phyloP scores from a whole-genome alignment of 768 basidiomycete species.

The Nidularia sp. region DNA sequence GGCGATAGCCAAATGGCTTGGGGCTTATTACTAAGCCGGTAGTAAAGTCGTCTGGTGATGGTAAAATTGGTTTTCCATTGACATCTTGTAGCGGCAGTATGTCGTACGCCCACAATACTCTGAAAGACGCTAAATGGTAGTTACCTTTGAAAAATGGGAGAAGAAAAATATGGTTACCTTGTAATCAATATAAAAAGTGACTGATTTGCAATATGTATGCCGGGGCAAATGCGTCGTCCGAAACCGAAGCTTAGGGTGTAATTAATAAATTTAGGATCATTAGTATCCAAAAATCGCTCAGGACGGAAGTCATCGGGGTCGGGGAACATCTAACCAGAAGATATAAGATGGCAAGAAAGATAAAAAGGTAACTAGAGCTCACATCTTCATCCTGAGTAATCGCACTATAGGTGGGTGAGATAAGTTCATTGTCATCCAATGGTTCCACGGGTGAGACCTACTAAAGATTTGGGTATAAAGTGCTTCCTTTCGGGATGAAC shows the following conservation, averaged over 20 bases:
- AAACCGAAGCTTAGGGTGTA: conserved; percentile 27
- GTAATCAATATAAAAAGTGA: conserved; percentile 20
- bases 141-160: neutral
- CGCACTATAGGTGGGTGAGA: too few relatives aligned
- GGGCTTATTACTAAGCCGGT: neutral
- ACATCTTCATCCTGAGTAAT: too few relatives aligned
- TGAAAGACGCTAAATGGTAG: neutral
- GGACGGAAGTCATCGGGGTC: conserved; percentile 24
- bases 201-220: conserved; percentile 20
- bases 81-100: conserved; percentile 8
- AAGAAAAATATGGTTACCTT: neutral
- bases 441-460: too few relatives aligned
- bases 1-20: neutral
- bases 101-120: conserved; percentile 22
- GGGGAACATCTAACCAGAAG: conserved; percentile 13
- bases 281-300: conserved; percentile 26
- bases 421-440: too few relatives aligned
- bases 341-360: too few relatives aligned
- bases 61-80: neutral
- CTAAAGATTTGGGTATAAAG: too few relatives aligned
- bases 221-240: conserved; percentile 26
- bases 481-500: too few relatives aligned
- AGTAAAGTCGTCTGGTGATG: neutral
- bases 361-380: neutral
- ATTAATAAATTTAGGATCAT: conserved; percentile 14